Conservation (phyloP, 495 filamentous ascomycete genomes). For the Tirmania nivea region DNA sequence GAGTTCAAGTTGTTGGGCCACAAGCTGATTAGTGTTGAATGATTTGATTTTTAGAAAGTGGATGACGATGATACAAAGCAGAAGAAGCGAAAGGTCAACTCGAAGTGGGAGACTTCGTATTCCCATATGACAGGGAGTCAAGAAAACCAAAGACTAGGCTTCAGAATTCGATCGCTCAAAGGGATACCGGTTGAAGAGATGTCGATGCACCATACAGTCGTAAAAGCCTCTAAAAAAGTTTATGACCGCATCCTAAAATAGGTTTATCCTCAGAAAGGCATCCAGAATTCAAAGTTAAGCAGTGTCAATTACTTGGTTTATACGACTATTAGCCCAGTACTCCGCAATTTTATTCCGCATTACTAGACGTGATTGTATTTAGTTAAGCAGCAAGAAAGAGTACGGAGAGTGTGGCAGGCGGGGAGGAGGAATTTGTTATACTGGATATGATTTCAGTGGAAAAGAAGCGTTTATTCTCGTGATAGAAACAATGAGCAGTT, state of each 20-base stretch:
- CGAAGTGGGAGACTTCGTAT: slow-evolving; percentile 2
- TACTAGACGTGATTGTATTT: neutral
- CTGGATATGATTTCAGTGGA: neutral
- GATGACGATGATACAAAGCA: neutral
- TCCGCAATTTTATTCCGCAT: neutral
- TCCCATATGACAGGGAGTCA: neutral
- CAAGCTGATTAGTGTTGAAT: too few relatives aligned
- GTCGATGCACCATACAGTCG: neutral
- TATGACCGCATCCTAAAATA: slow-evolving; percentile 2
- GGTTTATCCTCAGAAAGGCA: slow-evolving; percentile 4
- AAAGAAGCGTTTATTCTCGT: neutral
- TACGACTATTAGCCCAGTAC: slow-evolving; percentile 2
- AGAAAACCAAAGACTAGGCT: slow-evolving; percentile 3
- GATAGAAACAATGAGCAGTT: neutral
- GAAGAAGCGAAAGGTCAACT: neutral
- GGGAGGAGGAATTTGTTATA: slow-evolving; percentile 2
- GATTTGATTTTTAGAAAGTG: too few relatives aligned
- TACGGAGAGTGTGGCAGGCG: neutral
- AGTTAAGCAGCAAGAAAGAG: neutral
- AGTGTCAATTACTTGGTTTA: slow-evolving; percentile 1
- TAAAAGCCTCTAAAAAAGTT: slow-evolving; percentile 3
- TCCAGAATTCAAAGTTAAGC: slow-evolving; percentile 5
- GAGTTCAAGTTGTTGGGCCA: too few relatives aligned
- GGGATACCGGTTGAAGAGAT: slow-evolving; percentile 2
- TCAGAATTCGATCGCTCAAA: slow-evolving; percentile 5